Evolutionary conservation across 257 asterid species (phyloP), one percentile per base, ranked within the genome.

Genomic region (Solanum habrochaites): DNA sequence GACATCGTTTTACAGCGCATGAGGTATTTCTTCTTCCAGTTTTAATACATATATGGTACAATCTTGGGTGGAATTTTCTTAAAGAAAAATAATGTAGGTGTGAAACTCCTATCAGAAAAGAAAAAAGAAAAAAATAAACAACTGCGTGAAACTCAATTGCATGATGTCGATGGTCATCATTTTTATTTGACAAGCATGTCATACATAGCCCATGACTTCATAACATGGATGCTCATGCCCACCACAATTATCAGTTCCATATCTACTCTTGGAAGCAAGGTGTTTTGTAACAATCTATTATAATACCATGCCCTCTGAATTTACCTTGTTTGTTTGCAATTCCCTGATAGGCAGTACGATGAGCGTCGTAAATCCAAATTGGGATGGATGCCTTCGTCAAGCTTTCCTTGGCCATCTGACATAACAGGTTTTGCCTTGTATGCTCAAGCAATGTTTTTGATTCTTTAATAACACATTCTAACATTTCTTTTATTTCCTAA

Each of bases 401-500:
- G 96, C 89, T 94, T 93, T 87, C 98, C 98, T 72, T 91, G 95
- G 94, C 94, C 96, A 39, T 89, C 95, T 75, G 35, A 43, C 62
- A 86, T 95, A 75, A 91, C 97, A 92, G 98, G 99, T 96, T 96
- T 83, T 91, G 75, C 45, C 47, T 52, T 37, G 49, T 35, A 56
- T 86, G 42, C 87, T 83, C 86, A 81, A 39, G 62, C 81, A 84
- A 73, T 90, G 83, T 70, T 75, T 87, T 84, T 82, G 80, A 72
- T 69, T 60, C 60, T 67, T 83, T 62, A 40, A 83, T 74, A 32
- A 9, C 72, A 29, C 85, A 72, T 77, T 85, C 45, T 74, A 66
- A 80, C 71, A 37, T 71, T 32, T 60, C 74, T 60, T 88, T 86
- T 60, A 27, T 78, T 85, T 87, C 49, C 49, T 77, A 8, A 71